Evolutionary conservation across 768 basidiomycete genomes (phyloP), one percentile per base, ranked within the genome.

Genomic region (Psilocybe tampanensis): DNA sequence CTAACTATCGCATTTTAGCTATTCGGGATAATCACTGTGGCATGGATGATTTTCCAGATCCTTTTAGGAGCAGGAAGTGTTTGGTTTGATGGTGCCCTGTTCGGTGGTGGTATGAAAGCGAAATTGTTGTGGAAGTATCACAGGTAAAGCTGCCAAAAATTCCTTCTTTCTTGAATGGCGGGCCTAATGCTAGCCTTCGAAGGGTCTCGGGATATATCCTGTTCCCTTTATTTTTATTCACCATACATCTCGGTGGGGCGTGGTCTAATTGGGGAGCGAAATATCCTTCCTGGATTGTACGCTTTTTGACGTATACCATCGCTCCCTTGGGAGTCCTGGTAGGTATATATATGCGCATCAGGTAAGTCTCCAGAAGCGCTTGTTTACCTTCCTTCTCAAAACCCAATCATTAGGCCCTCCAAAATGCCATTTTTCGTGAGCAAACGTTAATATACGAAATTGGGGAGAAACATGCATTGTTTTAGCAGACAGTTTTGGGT

Each of bases 61-160:
- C 54, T 76, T 8, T 17, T 92, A 0, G 92, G 92, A 5, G 89
- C 78, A 2, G 85, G 82, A n/a, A 90, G 87, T 48, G 89, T 92
- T 15, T 92, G 91, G 91, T 86, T 80, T 58, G 78, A 74, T 7
- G 92, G 92, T 11, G 77, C 76, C 15, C 75, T 77, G 0, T 89
- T 93, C 65, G 90, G 92, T 4, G 90, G 91, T 1, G 85, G 82
- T 13, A 69, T 76, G 43, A 86, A 82, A 67, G 90, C 91, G 13
- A 94, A 90, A 68, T 68, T 74, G 1, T 56, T 93, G 18, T 94
- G 92, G 88, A 94, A 93, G 68, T 94, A 91, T 61, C 92, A 95
- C 65, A 75, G 92, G 88, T 86, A 58, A 41, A 70, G 44, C 22
- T n/a, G 23, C 29, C 22, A 52, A 18, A 19, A 15, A 12, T 47